These are phyloP conservation scores for Fusarium tjaetaba DNA, from an alignment of 2,329 filamentous ascomycete genomes.

Conservation along the genomic window DNA sequence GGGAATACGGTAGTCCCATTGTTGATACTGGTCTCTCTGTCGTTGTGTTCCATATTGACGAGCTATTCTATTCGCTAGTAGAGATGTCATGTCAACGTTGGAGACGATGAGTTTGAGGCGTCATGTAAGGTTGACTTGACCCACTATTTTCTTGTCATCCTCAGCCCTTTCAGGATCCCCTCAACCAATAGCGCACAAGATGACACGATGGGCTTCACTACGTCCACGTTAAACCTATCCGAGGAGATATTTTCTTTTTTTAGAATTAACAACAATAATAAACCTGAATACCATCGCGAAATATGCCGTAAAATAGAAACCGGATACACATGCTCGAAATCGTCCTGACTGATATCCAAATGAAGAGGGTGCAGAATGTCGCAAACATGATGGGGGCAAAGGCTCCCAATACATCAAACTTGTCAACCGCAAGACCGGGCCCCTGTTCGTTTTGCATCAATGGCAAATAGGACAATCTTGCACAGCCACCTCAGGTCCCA, in stretches of 20 bases:
- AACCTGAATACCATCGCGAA: neutral
- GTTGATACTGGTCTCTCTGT: accelerated
- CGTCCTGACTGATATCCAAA: neutral
- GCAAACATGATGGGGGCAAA: neutral
- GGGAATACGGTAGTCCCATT: accelerated
- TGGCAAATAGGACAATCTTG: neutral
- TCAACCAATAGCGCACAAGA: neutral
- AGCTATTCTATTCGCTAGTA: accelerated
- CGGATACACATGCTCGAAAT: neutral
- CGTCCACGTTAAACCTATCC: accelerated
- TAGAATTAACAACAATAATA: accelerated
- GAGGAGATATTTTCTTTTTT: neutral
- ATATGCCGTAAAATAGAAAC: neutral
- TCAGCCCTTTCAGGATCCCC: neutral
- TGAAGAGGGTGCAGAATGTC: neutral
- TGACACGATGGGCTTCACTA: accelerated
- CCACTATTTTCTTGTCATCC: constrained; percentile 25
- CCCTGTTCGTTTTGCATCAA: neutral
- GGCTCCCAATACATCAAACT: neutral
- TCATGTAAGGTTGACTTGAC: neutral
- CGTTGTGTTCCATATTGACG: neutral
- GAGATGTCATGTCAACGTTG: neutral
- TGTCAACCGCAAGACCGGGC: neutral
- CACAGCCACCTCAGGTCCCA: neutral
- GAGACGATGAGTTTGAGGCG: neutral